Base-by-base conservation (phyloP, 495 filamentous ascomycete species). In the Chaetomium tenue region DNA sequence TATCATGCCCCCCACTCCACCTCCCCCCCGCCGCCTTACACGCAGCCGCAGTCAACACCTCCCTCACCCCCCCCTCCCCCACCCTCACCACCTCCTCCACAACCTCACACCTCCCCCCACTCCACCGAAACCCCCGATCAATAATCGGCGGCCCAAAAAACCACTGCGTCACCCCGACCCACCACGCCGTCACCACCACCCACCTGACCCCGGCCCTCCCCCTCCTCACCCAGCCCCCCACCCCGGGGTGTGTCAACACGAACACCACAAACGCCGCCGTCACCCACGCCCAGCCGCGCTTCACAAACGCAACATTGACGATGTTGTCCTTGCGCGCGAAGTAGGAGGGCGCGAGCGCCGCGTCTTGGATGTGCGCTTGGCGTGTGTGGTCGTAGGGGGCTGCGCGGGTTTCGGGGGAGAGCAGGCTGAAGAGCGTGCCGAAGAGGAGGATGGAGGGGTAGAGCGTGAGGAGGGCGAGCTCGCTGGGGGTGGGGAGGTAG, bases 211-310 rank as follows among this genome's bases (percentile, higher is more conserved):
- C 47, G 0, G 87, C 90, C 46, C 83, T 79, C 0, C 82, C 60
- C 15, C 79, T n/a, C 73, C 13, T 15, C 51, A 71, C 61, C 68
- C 69, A 0, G 7, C 71, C 46, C 9, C 68, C 62, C 16, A 82
- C 76, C 0, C 78, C 73, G 0, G 86, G 81, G 66, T 92, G 88
- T 23, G 83, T 85, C 23, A 82, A 66, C 3, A 89, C 61, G 48
- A 93, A 88, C 2, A 84, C 63, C 15, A 83, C 72, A 65, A 95
- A 74, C 9, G 89, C 86, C 25, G 82, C 64, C 0, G 90, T 91
- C 23, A 89, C 86, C 94, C 94, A 98, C 39, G 88, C 81, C 94
- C 94, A 98, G 55, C 92, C 94, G 54, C 89, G 82, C 80, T 98
- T 98, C 67, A 98, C 94, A 66, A 98, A 98, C 66, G 90, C 82